Base-by-base conservation (phyloP, 441 rosid species). In the Erodium texanum region DNA sequence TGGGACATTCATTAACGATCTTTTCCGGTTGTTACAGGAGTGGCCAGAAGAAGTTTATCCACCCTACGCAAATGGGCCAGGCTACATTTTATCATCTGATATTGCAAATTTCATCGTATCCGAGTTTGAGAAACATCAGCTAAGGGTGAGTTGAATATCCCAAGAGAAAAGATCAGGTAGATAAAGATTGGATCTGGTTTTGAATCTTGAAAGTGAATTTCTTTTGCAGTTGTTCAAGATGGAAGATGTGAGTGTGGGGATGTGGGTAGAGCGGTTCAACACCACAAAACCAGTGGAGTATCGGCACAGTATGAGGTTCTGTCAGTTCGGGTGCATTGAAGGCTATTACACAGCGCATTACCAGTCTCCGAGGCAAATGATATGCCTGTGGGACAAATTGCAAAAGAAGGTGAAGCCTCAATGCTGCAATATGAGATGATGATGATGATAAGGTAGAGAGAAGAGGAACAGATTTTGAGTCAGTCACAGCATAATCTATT, bases 61-160 rank as follows among this genome's bases (percentile, higher is more conserved):
- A 0, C 97, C 93, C 15, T 92, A 92, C 59, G 99, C 99, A 23
- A 94, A 94, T 69, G 97, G 99, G 22, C 99, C 99, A 0, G 97
- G 96, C 71, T 93, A 93, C 70, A 81, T 93, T 66, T 70, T 89
- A 48, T 88, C 97, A 19, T 80, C 90, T 1, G 96, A 94, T 81
- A 88, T 94, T 66, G 96, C 91, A 0, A 70, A 62, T 38, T 94
- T 83, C 82, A 81, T 94, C 18, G 91, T 85, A 34, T 76, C 87
- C 6, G 34, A 29, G 34, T 29, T 29, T 29, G 34, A 29, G n/a
- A n/a, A n/a, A n/a, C n/a, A 88, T 73, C 85, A 75, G 73, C 72
- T 93, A 76, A 85, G 93, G 79, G 99, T 86, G 80, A 81, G 83
- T 52, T n/a, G n/a, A n/a, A n/a, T n/a, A n/a, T n/a, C n/a, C n/a